Conservation (phyloP, 352 stramenopile species). For the Pythium guiyangense region DNA sequence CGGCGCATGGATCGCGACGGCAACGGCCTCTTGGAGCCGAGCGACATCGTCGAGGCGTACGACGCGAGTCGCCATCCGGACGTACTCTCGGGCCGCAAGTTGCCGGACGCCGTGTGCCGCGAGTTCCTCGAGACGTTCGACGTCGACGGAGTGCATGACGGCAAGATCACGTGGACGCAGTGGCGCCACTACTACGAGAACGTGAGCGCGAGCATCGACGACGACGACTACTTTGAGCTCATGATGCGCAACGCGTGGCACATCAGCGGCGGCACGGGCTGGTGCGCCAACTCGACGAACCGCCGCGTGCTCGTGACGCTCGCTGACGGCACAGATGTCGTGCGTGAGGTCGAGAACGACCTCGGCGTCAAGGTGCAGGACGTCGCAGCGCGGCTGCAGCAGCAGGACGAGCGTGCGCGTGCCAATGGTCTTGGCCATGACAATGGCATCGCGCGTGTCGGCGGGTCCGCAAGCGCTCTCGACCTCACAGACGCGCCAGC, state of each 20-base stretch:
- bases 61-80: conserved; percentile 83
- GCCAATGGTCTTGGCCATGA: neutral
- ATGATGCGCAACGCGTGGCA: conserved; percentile 88
- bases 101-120: conserved; percentile 54
- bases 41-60: conserved; percentile 78
- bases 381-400: conserved; percentile 26
- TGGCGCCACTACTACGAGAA: conserved; percentile 89
- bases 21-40: conserved; percentile 68
- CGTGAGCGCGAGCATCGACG: conserved; percentile 83
- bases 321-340: conserved; percentile 38
- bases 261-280: conserved; percentile 45
- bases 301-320: conserved; percentile 61
- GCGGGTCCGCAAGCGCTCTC: conserved; percentile 1
- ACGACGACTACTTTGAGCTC: conserved; percentile 89
- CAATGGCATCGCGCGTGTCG: conserved; percentile 1
- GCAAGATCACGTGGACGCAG: conserved; percentile 62
- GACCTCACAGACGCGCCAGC: conserved; percentile 12
- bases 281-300: conserved; percentile 54
- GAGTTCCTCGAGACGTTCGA: conserved; percentile 88
- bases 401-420: conserved; percentile 20
- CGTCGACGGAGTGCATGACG: conserved; percentile 61
- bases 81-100: conserved; percentile 66
- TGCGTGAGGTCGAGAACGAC: conserved; percentile 38
- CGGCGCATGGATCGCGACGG: conserved; percentile 73
- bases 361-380: conserved; percentile 31